Percentiles rank a stretch among this genome's conserved stretches.
Evolutionary conservation across 768 basidiomycete genomes (phyloP).

Genomic region (Xerocomellus dryophilus): DNA sequence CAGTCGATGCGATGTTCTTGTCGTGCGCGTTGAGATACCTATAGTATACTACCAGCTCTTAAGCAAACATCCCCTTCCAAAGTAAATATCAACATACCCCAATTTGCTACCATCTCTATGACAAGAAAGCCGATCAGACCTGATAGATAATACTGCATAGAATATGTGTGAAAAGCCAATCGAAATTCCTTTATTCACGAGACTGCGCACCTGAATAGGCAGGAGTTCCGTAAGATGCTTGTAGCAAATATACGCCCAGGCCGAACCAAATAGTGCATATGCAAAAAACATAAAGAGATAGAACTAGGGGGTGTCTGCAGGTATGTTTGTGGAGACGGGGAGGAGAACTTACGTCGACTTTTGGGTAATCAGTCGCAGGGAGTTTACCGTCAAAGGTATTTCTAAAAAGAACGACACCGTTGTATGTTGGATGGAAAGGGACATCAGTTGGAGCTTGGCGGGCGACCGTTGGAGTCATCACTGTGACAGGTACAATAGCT

Average conservation of each 20-base stretch:
- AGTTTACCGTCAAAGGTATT: conserved; percentile 88
- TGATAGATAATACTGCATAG: conserved; percentile 80
- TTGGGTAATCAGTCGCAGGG: conserved; percentile 93
- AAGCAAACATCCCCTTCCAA: conserved; percentile 1
- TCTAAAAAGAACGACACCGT: conserved; percentile 77
- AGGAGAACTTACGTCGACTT: conserved; percentile 75
- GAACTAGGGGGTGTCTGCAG: conserved; percentile 50
- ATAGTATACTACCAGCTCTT: conserved; percentile 66
- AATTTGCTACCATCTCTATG: conserved; percentile 92
- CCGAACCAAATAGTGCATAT: conserved; percentile 64
- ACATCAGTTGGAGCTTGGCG: conserved; percentile 47
- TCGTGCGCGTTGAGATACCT: conserved; percentile 90
- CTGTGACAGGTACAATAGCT: conserved; percentile 89
- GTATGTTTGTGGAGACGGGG: background rate
- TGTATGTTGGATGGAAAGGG: conserved; percentile 72
- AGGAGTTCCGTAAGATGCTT: conserved; percentile 78
- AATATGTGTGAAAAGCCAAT: background rate
- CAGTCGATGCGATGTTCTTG: conserved; percentile 65
- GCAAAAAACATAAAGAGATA: conserved; percentile 80
- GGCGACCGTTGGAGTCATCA: conserved; percentile 42
- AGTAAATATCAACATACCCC: conserved; percentile 50
- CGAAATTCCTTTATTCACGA: background rate
- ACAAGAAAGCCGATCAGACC: conserved; percentile 81
- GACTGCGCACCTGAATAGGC: conserved; percentile 71
- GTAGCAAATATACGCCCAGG: conserved; percentile 85